Evolutionary conservation across 371 early-diverging fungal species (phyloP).

Genomic region (Phascolomyces articulosus): DNA sequence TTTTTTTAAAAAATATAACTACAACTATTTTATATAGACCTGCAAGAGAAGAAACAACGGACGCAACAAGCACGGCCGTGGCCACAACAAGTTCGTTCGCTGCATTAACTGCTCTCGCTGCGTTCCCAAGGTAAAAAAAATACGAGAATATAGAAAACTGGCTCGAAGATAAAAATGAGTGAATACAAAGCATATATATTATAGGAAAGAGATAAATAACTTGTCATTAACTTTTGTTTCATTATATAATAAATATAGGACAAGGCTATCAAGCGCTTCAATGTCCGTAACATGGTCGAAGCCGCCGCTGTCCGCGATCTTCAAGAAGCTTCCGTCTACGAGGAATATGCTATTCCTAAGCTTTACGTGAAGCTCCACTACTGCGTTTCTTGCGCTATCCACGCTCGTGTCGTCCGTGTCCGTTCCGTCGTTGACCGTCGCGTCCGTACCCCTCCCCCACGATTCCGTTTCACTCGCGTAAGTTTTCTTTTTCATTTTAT

Average conservation of each 20-base stretch:
- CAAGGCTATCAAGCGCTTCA: constrained; percentile 99
- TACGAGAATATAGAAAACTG: too few species aligned
- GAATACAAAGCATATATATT: too few species aligned
- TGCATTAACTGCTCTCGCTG: constrained; percentile 99
- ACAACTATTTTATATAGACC: constrained; percentile 69
- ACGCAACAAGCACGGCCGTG: constrained; percentile 98
- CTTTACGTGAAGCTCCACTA: constrained; percentile 97
- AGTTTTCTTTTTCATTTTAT: constrained; percentile 1
- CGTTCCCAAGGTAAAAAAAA: constrained; percentile 81
- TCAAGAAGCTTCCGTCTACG: constrained; percentile 95
- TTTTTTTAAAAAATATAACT: too few species aligned
- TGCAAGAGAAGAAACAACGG: constrained; percentile 99
- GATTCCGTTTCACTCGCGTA: constrained; percentile 80
- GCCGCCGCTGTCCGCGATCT: constrained; percentile 97
- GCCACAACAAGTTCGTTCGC: constrained; percentile 95
- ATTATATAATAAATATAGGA: constrained; percentile 54
- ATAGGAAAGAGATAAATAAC: too few species aligned
- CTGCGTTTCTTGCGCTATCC: constrained; percentile 99
- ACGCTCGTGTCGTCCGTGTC: constrained; percentile 96
- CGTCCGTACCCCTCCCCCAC: constrained; percentile 92
- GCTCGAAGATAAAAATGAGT: too few species aligned
- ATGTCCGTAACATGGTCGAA: constrained; percentile 98
- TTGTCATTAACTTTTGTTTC: background rate
- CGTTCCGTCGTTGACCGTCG: constrained; percentile 91
- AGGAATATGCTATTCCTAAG: constrained; percentile 96